Evolutionary conservation across 2,329 filamentous ascomycete genomes (phyloP), one percentile per base, ranked within the genome.

Genomic region (Samsoniella hepiali): DNA sequence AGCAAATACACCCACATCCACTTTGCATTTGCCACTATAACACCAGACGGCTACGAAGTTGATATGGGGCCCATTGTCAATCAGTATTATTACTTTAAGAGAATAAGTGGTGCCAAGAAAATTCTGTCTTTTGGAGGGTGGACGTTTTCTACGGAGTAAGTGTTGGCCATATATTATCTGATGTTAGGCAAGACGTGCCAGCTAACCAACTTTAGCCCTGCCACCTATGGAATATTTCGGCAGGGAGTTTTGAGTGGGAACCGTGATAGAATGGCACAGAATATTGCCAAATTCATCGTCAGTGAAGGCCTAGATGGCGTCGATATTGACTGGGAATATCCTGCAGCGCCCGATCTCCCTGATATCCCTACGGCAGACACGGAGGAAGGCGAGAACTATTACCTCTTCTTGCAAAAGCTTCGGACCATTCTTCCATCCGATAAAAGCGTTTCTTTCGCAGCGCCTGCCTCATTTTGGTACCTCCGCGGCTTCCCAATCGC

Each of bases 51-150:
- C 15, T 57, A 62, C 27, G 71, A 67, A 40, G 27, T 47, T 58
- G 58, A 69, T 1, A 68, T 75, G 3, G 64, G 68, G 1, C 49
- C 71, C 57, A 15, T 65, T 5, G 45, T 69, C 17, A 51, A 60
- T 44, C 34, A 76, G 55, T 78, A 74, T 34, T 59, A 69, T 0
- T 57, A 67, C 1, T 76, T 78, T 55, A 70, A 66, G 49, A 45
- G 60, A 0, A 29, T 72, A 7, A 64, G n/a, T 0, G 66, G 67
- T 2, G 36, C 71, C 1, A 76, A 77, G 63, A 69, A 68, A 13
- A 75, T 81, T 36, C 8, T 81, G 2, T 74, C 76, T 0, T 76
- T 82, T 66, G 79, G 79, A 10, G 79, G 80, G 11, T 82, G 79
- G 80, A 69, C 67, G 1, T 79, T 77, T 63, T 78, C 74, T 0